Percentiles rank a stretch among this genome's conserved stretches.
phyloP scores from a whole-genome alignment of 1,284 basidiomycete genomes.

The Ustilago loliicola region DNA sequence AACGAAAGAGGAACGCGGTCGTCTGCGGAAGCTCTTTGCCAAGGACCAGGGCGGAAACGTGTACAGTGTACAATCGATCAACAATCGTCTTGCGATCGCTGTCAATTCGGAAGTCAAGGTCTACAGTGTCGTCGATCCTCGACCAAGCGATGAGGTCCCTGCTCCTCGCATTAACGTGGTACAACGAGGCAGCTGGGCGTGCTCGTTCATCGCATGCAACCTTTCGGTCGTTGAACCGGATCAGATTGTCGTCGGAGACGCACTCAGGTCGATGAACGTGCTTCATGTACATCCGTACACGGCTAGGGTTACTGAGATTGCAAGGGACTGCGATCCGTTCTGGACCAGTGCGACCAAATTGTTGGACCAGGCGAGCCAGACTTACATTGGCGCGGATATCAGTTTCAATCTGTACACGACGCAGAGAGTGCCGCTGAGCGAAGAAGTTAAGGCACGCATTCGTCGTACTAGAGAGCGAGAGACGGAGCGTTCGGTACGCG shows the following conservation, averaged over 20 bases:
- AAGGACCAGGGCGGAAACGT: constrained; percentile 61
- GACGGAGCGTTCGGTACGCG: constrained; percentile 15
- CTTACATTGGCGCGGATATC: constrained; percentile 67
- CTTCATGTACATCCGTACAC: constrained; percentile 48
- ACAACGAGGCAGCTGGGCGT: constrained; percentile 59
- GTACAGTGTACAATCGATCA: constrained; percentile 52
- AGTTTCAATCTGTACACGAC: constrained; percentile 66
- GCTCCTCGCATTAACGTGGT: constrained; percentile 28
- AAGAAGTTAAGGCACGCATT: constrained; percentile 41
- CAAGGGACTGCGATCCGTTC: constrained; percentile 67
- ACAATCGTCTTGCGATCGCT: constrained; percentile 51
- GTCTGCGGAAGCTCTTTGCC: constrained; percentile 42
- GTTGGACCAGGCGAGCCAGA: constrained; percentile 53
- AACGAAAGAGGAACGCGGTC: constrained; percentile 32
- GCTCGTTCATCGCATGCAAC: constrained; percentile 64
- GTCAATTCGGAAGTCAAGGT: constrained; percentile 64
- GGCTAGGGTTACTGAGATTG: constrained; percentile 56
- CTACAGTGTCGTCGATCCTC: constrained; percentile 38
- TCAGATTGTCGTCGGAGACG: constrained; percentile 65
- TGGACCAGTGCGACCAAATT: constrained; percentile 65
- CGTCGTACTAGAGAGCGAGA: constrained; percentile 37
- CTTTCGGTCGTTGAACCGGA: constrained; percentile 45
- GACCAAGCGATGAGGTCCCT: constrained; percentile 6
- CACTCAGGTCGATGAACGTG: constrained; percentile 64
- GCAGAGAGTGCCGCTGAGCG: constrained; percentile 48